These are phyloP conservation scores for Tuber melanosporum DNA, from an alignment of 495 filamentous ascomycete genomes.

Conservation along the genomic window DNA sequence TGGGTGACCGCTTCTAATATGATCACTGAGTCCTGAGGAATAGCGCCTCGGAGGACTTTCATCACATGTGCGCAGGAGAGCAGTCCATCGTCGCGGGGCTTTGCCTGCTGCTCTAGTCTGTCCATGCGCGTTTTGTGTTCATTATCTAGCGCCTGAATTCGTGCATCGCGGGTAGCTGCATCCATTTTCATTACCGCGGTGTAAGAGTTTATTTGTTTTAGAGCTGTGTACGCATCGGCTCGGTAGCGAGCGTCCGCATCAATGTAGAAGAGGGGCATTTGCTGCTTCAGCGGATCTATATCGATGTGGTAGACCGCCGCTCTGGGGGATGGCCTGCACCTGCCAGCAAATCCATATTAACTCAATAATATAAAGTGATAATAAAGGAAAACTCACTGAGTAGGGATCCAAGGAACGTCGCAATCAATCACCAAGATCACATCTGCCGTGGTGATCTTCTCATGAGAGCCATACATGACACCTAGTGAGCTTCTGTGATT, in stretches of 20 bases:
- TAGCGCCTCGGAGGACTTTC: slow-evolving; percentile 55
- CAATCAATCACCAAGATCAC: slow-evolving; percentile 82
- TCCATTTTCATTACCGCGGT: slow-evolving; percentile 43
- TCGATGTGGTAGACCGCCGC: slow-evolving; percentile 77
- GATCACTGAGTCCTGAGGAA: slow-evolving; percentile 73
- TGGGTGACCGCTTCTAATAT: slow-evolving; percentile 86
- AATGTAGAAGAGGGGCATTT: slow-evolving; percentile 80
- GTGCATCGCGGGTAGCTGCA: slow-evolving; percentile 22
- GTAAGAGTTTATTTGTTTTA: slow-evolving; percentile 60
- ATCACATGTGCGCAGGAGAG: slow-evolving; percentile 68
- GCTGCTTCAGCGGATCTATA: slow-evolving; percentile 76
- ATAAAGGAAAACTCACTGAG: slow-evolving; percentile 42
- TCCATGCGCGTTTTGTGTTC: slow-evolving; percentile 57
- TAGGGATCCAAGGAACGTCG: slow-evolving; percentile 70
- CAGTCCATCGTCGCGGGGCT: slow-evolving; percentile 55
- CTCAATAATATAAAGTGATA: slow-evolving; percentile 1
- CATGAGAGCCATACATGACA: slow-evolving; percentile 68
- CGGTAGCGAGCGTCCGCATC: slow-evolving; percentile 66
- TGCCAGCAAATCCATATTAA: slow-evolving; percentile 25
- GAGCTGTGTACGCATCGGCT: slow-evolving; percentile 62
- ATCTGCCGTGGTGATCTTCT: slow-evolving; percentile 67
- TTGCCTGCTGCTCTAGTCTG: slow-evolving; percentile 53
- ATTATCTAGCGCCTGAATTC: slow-evolving; percentile 54
- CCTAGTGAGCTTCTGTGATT: slow-evolving; percentile 63
- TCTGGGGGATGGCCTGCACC: slow-evolving; percentile 52